Conservation (phyloP, 2,329 filamentous ascomycete species). For the Microsporum ferrugineum region DNA sequence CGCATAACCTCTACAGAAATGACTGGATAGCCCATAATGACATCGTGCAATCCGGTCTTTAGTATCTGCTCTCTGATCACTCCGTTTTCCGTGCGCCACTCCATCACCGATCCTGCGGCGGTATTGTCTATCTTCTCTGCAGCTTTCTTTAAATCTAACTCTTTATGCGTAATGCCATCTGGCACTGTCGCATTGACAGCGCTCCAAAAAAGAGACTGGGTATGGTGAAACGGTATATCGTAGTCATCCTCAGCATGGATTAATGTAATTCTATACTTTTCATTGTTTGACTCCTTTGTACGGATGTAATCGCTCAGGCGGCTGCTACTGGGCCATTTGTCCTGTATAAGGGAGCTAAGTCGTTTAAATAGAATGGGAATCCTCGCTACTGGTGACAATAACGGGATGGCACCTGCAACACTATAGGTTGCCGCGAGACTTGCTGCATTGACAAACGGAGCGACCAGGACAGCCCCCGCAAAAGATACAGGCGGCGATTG, state of each 20-base stretch:
- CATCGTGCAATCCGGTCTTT: conserved; percentile 47
- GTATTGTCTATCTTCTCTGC: conserved; percentile 33
- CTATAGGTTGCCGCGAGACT: conserved; percentile 47
- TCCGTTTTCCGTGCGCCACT: conserved; percentile 38
- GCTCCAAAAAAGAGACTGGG: conserved; percentile 43
- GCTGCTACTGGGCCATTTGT: conserved; percentile 43
- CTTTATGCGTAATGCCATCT: conserved; percentile 31
- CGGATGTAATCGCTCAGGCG: conserved; percentile 38
- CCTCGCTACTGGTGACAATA: conserved; percentile 42
- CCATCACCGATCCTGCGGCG: conserved; percentile 40
- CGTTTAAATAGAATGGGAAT: conserved; percentile 39
- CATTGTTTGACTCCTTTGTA: conserved; percentile 9
- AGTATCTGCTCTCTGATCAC: conserved; percentile 45
- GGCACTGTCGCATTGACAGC: conserved; percentile 41
- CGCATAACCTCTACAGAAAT: conserved; percentile 41
- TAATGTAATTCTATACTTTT: conserved; percentile 23
- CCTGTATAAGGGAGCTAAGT: conserved; percentile 38
- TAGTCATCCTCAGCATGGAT: conserved; percentile 29
- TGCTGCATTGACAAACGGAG: conserved; percentile 46
- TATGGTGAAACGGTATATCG: conserved; percentile 32
- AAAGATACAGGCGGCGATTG: conserved; percentile 39
- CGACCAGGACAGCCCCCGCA: conserved; percentile 45
- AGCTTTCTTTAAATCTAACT: conserved; percentile 37
- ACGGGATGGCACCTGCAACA: conserved; percentile 44
- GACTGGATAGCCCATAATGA: conserved; percentile 47